phyloP scores from a whole-genome alignment of 805 yeast genomes.

The Clavispora vitiphila region DNA sequence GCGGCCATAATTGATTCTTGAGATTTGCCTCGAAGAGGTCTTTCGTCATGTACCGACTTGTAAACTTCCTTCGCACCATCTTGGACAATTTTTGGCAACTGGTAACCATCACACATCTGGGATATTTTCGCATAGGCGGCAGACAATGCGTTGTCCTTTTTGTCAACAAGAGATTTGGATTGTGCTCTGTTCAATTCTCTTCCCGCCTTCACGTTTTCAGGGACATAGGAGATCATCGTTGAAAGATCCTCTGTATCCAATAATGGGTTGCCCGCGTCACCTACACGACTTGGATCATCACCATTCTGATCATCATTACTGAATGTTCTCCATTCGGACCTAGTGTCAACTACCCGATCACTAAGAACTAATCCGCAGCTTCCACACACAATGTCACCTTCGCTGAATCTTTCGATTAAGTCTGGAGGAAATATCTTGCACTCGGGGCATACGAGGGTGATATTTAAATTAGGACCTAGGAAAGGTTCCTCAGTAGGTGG shows the following conservation, averaged over 20 bases:
- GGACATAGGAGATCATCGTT: conserved; percentile 84
- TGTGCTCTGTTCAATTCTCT: conserved; percentile 89
- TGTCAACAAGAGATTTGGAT: conserved; percentile 77
- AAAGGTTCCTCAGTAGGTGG: conserved; percentile 25
- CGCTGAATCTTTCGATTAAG: conserved; percentile 88
- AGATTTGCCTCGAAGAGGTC: conserved; percentile 80
- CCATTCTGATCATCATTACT: conserved; percentile 97
- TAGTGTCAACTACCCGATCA: conserved; percentile 86
- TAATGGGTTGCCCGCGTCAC: conserved; percentile 92
- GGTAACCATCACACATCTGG: conserved; percentile 96
- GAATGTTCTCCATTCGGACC: conserved; percentile 98
- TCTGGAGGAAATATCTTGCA: conserved; percentile 96
- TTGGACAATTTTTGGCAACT: conserved; percentile 89
- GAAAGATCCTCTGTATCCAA: conserved; percentile 88
- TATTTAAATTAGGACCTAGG: conserved; percentile 78
- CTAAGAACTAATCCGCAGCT: conserved; percentile 92
- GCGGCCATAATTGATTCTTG: conserved; percentile 96
- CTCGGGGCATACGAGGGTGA: conserved; percentile 90
- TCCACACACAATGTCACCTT: conserved; percentile 98
- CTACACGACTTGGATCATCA: conserved; percentile 98
- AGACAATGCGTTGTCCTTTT: conserved; percentile 80
- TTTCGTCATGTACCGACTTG: conserved; percentile 84
- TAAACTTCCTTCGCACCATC: conserved; percentile 97
- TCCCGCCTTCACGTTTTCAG: conserved; percentile 81
- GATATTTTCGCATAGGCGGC: conserved; percentile 88